Base-by-base conservation (phyloP, 306 rosid species). In the Sicyos baderoa region DNA sequence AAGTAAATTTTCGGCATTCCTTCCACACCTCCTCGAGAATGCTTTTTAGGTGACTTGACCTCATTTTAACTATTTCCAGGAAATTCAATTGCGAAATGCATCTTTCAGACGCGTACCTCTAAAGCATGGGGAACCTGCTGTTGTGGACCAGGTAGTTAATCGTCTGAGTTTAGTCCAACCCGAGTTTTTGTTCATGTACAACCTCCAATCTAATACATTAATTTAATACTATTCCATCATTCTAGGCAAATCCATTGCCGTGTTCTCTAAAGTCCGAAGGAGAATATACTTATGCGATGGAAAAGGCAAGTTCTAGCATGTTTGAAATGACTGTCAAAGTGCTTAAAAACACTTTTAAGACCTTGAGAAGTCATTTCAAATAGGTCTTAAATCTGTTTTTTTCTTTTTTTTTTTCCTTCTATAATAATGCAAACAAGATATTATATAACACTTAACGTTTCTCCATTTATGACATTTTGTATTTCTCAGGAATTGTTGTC, bases 171-270 rank as follows among this genome's bases (percentile, higher is more conserved):
- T 32, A 5, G 22, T 59, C 42, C 2, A 15, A 15, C 45, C 45
- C 4, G 27, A 35, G 17, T n/a, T 62, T 62, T 17, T 62, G 50
- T 37, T 60, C 45, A 32, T 32, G 47, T 51, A 51, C 9, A 15
- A 51, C 55, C 22, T 9, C 14, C 22, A 51, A 51, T 44, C 49
- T 56, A 44, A 68, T 77, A 72, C 72, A 52, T 25, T 29, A 22
- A 51, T 58, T 74, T 58, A 76, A 19, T 12, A 1, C 49, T 64
- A 2, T 76, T 45, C 49, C 80, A 23, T 27, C 13, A 25, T 63
- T 23, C 19, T 78, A 84, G 85, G 87, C 65, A 23, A 79, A 72
- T 55, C 37, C 78, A 17, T 75, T 69, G 44, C 51, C 68, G 0
- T 70, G 69, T 70, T 54, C 56, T 37, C 52, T 57, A 35, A 71